phyloP scores from a whole-genome alignment of 176 grass and related monocot genomes.

The Zea mays region Zm-B73-REFERENCE-NAM-5.0 NC_050099.1:173619501-173620000 shows the following conservation, averaged over 20 bases:
- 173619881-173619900: constrained; percentile 56
- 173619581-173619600: constrained; percentile 68
- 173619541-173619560: constrained; percentile 72
- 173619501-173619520: constrained; percentile 45
- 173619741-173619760: constrained; percentile 57
- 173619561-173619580: constrained; percentile 48
- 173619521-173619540: constrained; percentile 73
- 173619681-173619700: constrained; percentile 57
- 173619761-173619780: constrained; percentile 48
- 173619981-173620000: no score
- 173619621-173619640: constrained; percentile 67
- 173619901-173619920: constrained; percentile 80
- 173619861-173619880: constrained; percentile 75
- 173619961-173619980: neutral
- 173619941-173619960: constrained; percentile 60
- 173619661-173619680: constrained; percentile 58
- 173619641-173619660: constrained; percentile 67
- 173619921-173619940: constrained; percentile 71
- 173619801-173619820: constrained; percentile 72
- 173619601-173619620: constrained; percentile 77
- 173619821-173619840: constrained; percentile 53
- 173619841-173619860: constrained; percentile 66
- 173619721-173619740: constrained; percentile 67
- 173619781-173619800: constrained; percentile 86
- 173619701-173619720: constrained; percentile 56